These are phyloP conservation scores for Amanita pseudoporphyria DNA, from an alignment of 768 basidiomycete genomes.

Conservation along the genomic window DNA sequence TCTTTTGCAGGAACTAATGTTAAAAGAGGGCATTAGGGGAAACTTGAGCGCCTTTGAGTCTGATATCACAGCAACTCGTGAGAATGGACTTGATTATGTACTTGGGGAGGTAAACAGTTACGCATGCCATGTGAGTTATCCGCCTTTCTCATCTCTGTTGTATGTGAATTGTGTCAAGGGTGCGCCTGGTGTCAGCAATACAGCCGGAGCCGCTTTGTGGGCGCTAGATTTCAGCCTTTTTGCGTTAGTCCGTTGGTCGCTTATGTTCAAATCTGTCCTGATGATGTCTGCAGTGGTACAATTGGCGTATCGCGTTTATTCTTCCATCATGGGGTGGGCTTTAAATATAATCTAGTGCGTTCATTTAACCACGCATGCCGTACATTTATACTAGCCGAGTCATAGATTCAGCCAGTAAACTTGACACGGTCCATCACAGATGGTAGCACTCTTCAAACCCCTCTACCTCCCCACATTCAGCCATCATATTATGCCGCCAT, in stretches of 20 bases:
- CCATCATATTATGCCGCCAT: constrained; percentile 60
- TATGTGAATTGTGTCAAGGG: constrained; percentile 18
- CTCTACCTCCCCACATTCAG: constrained; percentile 51
- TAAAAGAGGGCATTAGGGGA: constrained; percentile 43
- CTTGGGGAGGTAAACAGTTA: constrained; percentile 56
- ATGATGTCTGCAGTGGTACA: constrained; percentile 23
- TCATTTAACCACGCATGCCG: neutral
- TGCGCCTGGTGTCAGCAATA: constrained; percentile 52
- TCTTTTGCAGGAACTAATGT: constrained; percentile 56
- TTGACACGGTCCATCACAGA: constrained; percentile 50
- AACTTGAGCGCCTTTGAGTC: constrained; percentile 43
- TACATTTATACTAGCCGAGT: neutral
- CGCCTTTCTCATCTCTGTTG: neutral
- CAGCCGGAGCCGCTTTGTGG: constrained; percentile 65
- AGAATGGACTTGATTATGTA: constrained; percentile 42
- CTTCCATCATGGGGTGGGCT: constrained; percentile 64
- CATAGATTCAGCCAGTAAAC: constrained; percentile 53
- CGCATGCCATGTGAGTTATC: constrained; percentile 28
- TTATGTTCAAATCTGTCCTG: neutral
- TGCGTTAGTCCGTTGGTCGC: constrained; percentile 22
- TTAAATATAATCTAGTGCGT: constrained; percentile 57
- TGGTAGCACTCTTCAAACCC: constrained; percentile 37
- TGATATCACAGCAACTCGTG: constrained; percentile 43
- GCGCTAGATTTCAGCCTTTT: constrained; percentile 55
- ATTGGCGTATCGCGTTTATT: constrained; percentile 44